A percentile compares a stretch with the other conserved stretches of the same genome.
These are phyloP conservation scores for Phytophthora capsici DNA, from an alignment of 352 stramenopile genomes.

Conservation along the genomic window DNA sequence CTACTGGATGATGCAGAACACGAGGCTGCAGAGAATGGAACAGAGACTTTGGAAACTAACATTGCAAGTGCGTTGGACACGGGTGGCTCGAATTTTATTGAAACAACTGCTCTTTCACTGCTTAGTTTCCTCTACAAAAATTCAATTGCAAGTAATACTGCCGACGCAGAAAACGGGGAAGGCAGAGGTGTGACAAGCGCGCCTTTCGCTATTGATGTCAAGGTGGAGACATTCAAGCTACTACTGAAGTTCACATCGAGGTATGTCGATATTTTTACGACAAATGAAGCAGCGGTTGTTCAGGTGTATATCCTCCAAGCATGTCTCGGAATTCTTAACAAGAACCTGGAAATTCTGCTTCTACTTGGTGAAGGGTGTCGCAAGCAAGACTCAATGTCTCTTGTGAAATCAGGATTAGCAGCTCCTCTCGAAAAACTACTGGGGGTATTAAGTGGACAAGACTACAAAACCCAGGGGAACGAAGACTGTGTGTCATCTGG, in stretches of 20 bases:
- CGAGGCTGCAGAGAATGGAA: conserved; percentile 8
- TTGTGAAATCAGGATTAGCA: conserved; percentile 34
- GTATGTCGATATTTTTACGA: conserved; percentile 44
- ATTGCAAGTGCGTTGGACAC: conserved; percentile 43
- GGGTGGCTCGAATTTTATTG: conserved; percentile 40
- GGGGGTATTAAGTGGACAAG: conserved; percentile 27
- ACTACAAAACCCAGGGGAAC: neutral
- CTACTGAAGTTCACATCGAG: conserved; percentile 40
- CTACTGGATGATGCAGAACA: conserved; percentile 29
- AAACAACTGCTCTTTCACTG: conserved; percentile 33
- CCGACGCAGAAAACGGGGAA: neutral
- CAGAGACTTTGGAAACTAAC: neutral
- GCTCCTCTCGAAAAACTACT: conserved; percentile 45
- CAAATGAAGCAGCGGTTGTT: conserved; percentile 10
- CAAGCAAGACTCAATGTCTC: conserved; percentile 23
- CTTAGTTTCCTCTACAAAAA: conserved; percentile 52
- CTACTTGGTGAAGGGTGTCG: conserved; percentile 3
- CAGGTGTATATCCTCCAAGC: conserved; percentile 50
- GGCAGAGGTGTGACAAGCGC: conserved; percentile 11
- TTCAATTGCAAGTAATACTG: conserved; percentile 30
- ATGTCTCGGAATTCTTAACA: conserved; percentile 51
- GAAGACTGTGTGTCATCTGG: neutral
- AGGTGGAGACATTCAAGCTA: conserved; percentile 38
- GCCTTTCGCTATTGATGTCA: conserved; percentile 55
- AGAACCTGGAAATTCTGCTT: conserved; percentile 46